Evolutionary conservation across 306 rosid genomes (phyloP).

Genomic region (Cajanus cajan): DNA sequence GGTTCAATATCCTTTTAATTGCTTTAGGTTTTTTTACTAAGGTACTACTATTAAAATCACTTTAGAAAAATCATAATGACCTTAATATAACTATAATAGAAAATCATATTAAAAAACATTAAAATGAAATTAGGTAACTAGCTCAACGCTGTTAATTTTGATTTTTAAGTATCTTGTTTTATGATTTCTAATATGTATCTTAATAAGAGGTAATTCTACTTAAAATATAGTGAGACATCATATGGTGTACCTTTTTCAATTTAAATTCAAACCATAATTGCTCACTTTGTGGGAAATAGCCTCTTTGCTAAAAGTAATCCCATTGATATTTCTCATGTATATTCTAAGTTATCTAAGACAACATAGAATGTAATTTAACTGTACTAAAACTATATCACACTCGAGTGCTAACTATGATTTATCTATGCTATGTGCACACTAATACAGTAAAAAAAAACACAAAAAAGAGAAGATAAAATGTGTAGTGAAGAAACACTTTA

Average conservation of each 20-base stretch:
- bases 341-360: background rate
- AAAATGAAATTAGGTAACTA: no score
- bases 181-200: background rate
- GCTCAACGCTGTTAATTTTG: background rate
- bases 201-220: background rate
- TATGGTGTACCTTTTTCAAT: background rate
- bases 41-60: no score
- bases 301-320: background rate
- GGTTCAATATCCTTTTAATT: background rate
- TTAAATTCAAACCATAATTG: background rate
- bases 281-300: no score
- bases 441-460: no score
- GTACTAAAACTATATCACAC: background rate
- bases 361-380: background rate
- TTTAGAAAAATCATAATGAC: no score
- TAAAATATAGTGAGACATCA: background rate
- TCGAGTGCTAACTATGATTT: background rate
- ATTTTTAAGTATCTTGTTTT: no score
- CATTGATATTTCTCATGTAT: background rate
- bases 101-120: no score
- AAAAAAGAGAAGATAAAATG: no score
- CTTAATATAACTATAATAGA: no score
- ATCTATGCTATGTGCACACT: background rate
- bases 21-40: no score
- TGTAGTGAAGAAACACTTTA: no score